Evolutionary conservation across 139 green algal species (phyloP), one percentile per base, ranked within the genome.

Genomic region (Micractinium sp.): DNA sequence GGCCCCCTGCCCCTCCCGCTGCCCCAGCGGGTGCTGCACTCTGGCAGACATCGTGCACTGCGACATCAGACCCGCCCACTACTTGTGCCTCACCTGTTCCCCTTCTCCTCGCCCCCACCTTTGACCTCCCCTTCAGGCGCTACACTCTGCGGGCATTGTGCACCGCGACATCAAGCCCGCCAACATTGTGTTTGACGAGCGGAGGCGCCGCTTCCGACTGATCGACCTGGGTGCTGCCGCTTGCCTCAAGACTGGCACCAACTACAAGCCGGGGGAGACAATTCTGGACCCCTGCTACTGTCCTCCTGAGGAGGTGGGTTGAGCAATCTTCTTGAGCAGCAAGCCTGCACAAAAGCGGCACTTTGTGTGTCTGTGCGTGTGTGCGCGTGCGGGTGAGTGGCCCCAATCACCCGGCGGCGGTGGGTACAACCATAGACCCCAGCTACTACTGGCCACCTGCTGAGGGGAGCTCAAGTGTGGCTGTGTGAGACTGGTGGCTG

Each of bases 101-200:
- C 47, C 5, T 5, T 9, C 5, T 9, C 47, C 15, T 23, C 73
- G 31, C n/a, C n/a, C 73, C 2, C 39, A 0, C 20, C 39, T 15
- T 23, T 38, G 2, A 33, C 35, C 41, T 41, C 39, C 77, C 39
- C 77, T 25, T 76, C 92, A 97, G 94, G 94, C 93, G 16, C 91
- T 99, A 78, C 97, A 99, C 86, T 87, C 63, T 31, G 95, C 94
- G 0, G 97, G 96, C 22, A 90, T 99, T 36, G 95, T 99, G n/a
- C 97, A 99, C 94, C 93, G 97, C 19, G 97, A 99, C 87, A 92
- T 99, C 53, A 99, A 99, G 94, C 97, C 96, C 31, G 88, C 94
- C 38, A 99, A 99, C 92, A 94, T 98, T 82, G 95, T 99, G 77
- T 93, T 97, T 63, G 91, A 92, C 22, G 96, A 98, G 74, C 16